phyloP scores from a whole-genome alignment of 306 rosid species.

The Canavalia ensiformis region DNA sequence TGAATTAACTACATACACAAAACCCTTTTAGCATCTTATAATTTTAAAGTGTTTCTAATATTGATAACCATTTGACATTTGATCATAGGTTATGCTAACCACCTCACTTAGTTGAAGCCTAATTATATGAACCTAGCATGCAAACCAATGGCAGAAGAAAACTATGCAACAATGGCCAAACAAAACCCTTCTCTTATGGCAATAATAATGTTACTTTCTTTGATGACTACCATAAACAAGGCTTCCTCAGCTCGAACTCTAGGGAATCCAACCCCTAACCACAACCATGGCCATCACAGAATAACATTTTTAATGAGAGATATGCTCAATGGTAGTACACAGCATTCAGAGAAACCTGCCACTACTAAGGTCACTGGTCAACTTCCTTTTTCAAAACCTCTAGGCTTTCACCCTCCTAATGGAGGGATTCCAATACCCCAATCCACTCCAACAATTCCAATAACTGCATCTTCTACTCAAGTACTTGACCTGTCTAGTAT shows the following conservation, averaged over 20 bases:
- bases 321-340: conserved; percentile 52
- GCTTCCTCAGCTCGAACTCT: conserved; percentile 64
- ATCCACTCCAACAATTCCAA: conserved; percentile 50
- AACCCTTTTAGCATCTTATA: not conserved
- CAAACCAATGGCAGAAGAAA: conserved; percentile 37
- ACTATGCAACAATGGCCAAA: conserved; percentile 59
- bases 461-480: conserved; percentile 50
- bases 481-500: conserved; percentile 62
- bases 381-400: conserved; percentile 68
- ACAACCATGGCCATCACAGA: conserved; percentile 53
- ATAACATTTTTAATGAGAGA: conserved; percentile 68
- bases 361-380: conserved; percentile 46
- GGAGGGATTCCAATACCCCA: conserved; percentile 62
- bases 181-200: conserved; percentile 36
- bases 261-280: conserved; percentile 53
- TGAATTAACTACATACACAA: not conserved
- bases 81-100: conserved; percentile 36
- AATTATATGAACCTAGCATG: conserved; percentile 47
- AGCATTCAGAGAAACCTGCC: conserved; percentile 46
- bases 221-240: conserved; percentile 42
- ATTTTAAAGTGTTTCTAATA: not conserved
- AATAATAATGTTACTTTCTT: conserved; percentile 42
- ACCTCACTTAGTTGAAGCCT: conserved; percentile 48
- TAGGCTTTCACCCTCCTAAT: conserved; percentile 60
- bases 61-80: not conserved